Evolutionary conservation across 2,329 filamentous ascomycete species (phyloP), one percentile per base, ranked within the genome.

Genomic region (Aspergillus quadricinctus): DNA sequence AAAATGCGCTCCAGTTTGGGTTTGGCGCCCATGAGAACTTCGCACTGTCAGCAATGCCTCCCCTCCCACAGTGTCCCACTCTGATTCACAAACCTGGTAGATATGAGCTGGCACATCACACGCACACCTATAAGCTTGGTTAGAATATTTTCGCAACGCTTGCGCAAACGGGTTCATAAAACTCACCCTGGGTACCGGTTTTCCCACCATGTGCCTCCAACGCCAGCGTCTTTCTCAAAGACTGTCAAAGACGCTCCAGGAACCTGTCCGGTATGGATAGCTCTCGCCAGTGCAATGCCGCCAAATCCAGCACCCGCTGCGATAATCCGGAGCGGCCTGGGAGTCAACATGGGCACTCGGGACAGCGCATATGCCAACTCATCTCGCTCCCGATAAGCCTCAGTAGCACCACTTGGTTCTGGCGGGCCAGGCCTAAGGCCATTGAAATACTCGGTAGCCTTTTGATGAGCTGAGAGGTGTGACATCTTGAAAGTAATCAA

Each of bases 201-300:
- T 23, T 68, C 66, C 25, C 65, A 60, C 69, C 69, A 71, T 43
- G 67, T 63, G 31, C 68, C 68, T 11, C 69, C 70, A 23, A 72
- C 56, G 37, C 65, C 64, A 28, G 66, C 59, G 49, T 72, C 71
- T 60, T 52, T 52, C 46, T 60, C 57, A 14, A 55, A 57, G 19
- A 60, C 58, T 21, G 52, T 37, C 2, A 60, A 46, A 19, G 55
- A 52, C n/a, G 58, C 5, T 11, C 29, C 25, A 17, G 40, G 19
- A 3, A 58, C 29, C n/a, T 52, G 49, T 3, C 28, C 29, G 11
- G 48, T 51, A 8, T 48, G 10, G 25, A 52, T 41, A 41, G 53
- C 56, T 27, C 53, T 53, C 8, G 58, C 58, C 1, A 60, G 56
- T 28, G 27, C 27, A 5, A 60, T 55, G 2, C 58, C 58, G 9